Base-by-base conservation (phyloP, 2,329 filamentous ascomycete genomes). In the Blastomyces emzantsi region DNA sequence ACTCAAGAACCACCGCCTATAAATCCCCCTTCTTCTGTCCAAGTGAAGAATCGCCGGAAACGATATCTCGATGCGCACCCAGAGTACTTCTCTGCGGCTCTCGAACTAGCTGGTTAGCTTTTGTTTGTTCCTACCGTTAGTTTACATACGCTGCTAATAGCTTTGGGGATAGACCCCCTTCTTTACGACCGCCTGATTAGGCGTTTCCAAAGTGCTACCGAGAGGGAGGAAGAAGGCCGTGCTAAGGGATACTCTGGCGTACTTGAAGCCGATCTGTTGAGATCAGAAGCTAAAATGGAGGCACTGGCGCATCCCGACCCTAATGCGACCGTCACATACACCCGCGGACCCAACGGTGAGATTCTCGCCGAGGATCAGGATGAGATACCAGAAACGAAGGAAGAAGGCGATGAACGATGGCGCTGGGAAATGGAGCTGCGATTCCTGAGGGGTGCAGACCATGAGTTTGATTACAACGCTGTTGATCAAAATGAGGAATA, bases 151-250 rank as follows among this genome's bases (percentile, higher is more conserved):
- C 39, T 25, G 22, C 61, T 62, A 45, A 62, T 52, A 52, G 33
- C 19, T 8, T 19, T 28, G 22, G 63, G 67, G 61, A 62, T 72
- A 82, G 90, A 94, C 75, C 90, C 91, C 0, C 78, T 93, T 9
- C 83, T 95, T 41, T 96, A 96, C 79, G 90, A 95, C 74, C 83
- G 85, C 62, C 81, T 95, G 30, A 84, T 96, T 65, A 86, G 90
- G 61, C 85, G 85, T 61, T 92, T 92, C 73, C 90, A 92, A 67
- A 87, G 87, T 0, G 78, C 87, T 2, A 79, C 82, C 3, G 90
- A 96, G 76, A 85, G 90, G 62, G 86, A 91, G 72, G 82, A 82
- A 7, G 90, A 93, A 69, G 88, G 87, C 9, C 85, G 85, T 54
- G 78, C 80, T 9, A 91, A 91, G 72, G 91, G 91, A 13, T 94